These are phyloP conservation scores for Hymenoscyphus infarciens DNA, from an alignment of 2,329 filamentous ascomycete species.

Conservation along the genomic window DNA sequence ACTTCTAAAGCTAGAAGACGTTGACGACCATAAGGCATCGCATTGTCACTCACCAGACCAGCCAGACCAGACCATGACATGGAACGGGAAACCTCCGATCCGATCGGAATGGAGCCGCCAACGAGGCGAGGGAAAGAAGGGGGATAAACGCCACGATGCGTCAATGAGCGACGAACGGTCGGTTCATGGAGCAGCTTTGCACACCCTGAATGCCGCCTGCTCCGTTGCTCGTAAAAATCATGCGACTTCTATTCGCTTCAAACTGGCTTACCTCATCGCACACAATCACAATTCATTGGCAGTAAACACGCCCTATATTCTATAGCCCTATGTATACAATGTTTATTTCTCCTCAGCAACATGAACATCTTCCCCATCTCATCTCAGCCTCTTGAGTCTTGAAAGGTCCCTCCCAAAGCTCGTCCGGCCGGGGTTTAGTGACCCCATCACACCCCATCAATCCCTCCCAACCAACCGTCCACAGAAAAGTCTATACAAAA, in stretches of 20 bases:
- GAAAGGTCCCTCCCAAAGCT: not conserved
- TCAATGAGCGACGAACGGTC: conserved; percentile 4
- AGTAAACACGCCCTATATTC: not conserved
- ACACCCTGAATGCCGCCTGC: not conserved
- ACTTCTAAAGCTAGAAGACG: not conserved
- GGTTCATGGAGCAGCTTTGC: conserved; percentile 8
- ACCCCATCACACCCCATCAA: not conserved
- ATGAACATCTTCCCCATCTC: not conserved
- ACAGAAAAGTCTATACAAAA: not conserved
- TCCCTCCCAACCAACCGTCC: not conserved
- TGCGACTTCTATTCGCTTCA: conserved; percentile 2
- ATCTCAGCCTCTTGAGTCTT: too few relatives aligned
- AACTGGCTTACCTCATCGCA: not conserved
- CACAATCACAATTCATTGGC: not conserved
- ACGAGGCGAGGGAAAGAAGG: not conserved
- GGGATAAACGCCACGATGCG: conserved; percentile 2
- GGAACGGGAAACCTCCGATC: not conserved
- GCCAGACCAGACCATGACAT: too few relatives aligned
- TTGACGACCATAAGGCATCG: not conserved
- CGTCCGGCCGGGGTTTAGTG: not conserved
- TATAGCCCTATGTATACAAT: not conserved
- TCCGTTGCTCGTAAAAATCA: conserved; percentile 3
- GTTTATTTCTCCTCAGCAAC: not conserved
- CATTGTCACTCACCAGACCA: too few relatives aligned
- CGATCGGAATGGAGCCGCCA: not conserved